Conservation (phyloP, 441 rosid genomes). For the Flueggea neowawraea region DNA sequence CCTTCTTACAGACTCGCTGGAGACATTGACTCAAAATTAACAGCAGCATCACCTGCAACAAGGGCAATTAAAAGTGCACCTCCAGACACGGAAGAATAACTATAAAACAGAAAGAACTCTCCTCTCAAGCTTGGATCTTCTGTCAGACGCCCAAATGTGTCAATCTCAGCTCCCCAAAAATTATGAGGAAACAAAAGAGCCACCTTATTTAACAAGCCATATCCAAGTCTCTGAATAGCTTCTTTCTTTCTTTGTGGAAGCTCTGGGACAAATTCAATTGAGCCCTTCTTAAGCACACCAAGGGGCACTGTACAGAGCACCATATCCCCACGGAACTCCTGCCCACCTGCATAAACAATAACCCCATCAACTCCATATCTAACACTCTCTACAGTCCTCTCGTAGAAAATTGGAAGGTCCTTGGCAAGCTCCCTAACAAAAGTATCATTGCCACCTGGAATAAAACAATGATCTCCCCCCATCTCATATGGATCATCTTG, state of each 20-base stretch:
- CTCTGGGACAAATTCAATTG: constrained; percentile 70
- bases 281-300: constrained; percentile 78
- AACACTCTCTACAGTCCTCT: constrained; percentile 62
- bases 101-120: constrained; percentile 86
- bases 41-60: constrained; percentile 89
- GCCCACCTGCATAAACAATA: constrained; percentile 62
- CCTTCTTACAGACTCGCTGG: constrained; percentile 78
- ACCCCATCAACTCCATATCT: constrained; percentile 76
- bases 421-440: constrained; percentile 79
- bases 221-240: constrained; percentile 78
- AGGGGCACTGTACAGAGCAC: constrained; percentile 82
- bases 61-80: constrained; percentile 90
- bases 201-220: constrained; percentile 79
- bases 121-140: constrained; percentile 77
- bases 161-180: constrained; percentile 89
- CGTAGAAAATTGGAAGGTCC: constrained; percentile 78
- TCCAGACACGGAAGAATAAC: constrained; percentile 84
- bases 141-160: constrained; percentile 82
- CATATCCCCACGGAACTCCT: constrained; percentile 75
- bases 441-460: constrained; percentile 87
- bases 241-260: constrained; percentile 79
- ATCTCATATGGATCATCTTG: constrained; percentile 97
- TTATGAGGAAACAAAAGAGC: constrained; percentile 82
- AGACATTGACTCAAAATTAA: constrained; percentile 68
- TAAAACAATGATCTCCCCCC: constrained; percentile 97